phyloP scores from a whole-genome alignment of 2,329 filamentous ascomycete species.

The Sporothrix humicola region DNA sequence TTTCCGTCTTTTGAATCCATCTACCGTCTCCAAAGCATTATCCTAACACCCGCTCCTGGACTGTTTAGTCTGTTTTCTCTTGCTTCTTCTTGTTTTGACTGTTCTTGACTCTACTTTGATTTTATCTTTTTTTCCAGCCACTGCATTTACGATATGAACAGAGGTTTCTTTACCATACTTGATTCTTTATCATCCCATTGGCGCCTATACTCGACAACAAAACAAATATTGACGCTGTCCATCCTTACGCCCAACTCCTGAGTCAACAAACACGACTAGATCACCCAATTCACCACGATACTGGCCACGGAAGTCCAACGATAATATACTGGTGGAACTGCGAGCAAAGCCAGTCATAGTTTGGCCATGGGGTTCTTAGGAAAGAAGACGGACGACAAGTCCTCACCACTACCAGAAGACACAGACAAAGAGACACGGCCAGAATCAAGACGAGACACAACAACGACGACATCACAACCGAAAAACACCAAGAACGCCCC shows the following conservation, averaged over 20 bases:
- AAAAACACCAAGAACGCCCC: background rate
- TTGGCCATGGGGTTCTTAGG: background rate
- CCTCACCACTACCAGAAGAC: background rate
- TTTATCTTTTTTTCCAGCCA: background rate
- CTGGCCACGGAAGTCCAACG: background rate
- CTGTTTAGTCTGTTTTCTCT: no score
- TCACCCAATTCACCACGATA: background rate
- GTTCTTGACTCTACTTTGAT: background rate
- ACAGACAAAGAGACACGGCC: conserved; percentile 5
- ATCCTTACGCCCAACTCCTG: no score
- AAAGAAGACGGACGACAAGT: background rate
- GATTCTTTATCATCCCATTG: background rate
- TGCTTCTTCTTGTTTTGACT: background rate
- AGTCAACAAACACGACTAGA: background rate
- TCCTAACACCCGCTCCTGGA: background rate
- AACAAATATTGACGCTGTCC: no score
- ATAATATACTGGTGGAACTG: background rate
- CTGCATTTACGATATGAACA: background rate
- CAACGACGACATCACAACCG: background rate
- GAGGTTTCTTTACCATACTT: background rate
- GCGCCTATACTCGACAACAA: background rate
- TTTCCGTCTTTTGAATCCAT: background rate
- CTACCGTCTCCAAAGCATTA: background rate
- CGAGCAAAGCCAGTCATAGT: background rate
- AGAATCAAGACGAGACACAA: background rate